phyloP scores from a whole-genome alignment of 2,329 filamentous ascomycete species.

The Diaporthe citriasiana region DNA sequence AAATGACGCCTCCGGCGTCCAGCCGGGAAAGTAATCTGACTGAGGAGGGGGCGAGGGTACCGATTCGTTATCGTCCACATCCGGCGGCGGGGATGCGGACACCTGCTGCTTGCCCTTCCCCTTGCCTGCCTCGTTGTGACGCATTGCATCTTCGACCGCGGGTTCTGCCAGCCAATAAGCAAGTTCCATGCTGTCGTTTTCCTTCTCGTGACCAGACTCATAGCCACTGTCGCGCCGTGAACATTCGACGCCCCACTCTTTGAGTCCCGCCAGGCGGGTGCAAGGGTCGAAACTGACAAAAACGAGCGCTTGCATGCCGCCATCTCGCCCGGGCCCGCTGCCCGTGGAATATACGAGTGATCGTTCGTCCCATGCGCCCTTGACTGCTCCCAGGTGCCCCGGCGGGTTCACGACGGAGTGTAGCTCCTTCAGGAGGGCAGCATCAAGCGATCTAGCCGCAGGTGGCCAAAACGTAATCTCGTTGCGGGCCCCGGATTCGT shows the following conservation, averaged over 20 bases:
- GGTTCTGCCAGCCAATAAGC: neutral
- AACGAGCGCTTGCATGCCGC: conserved; percentile 53
- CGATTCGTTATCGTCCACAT: neutral
- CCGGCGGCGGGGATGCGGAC: neutral
- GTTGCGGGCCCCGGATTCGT: conserved; percentile 43
- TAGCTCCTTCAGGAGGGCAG: conserved; percentile 52
- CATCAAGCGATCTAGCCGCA: conserved; percentile 50
- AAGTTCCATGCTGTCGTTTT: neutral
- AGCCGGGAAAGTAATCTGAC: conserved; percentile 17
- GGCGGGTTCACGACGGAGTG: conserved; percentile 58
- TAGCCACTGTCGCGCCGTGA: neutral
- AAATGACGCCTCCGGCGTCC: conserved; percentile 15
- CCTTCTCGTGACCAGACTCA: neutral
- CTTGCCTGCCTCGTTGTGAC: neutral
- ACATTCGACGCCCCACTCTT: conserved; percentile 45
- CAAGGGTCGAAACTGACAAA: conserved; percentile 60
- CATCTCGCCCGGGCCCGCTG: conserved; percentile 44
- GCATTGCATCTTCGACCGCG: neutral
- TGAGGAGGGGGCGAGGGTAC: neutral
- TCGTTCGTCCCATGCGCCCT: conserved; percentile 62
- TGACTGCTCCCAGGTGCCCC: conserved; percentile 52
- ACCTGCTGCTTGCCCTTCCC: conserved; percentile 26
- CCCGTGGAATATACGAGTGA: conserved; percentile 60
- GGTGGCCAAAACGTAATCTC: conserved; percentile 54
- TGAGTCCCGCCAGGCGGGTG: conserved; percentile 50